Conservation (phyloP, 1,284 basidiomycete genomes). For the Ceratobasidium sp. region DNA sequence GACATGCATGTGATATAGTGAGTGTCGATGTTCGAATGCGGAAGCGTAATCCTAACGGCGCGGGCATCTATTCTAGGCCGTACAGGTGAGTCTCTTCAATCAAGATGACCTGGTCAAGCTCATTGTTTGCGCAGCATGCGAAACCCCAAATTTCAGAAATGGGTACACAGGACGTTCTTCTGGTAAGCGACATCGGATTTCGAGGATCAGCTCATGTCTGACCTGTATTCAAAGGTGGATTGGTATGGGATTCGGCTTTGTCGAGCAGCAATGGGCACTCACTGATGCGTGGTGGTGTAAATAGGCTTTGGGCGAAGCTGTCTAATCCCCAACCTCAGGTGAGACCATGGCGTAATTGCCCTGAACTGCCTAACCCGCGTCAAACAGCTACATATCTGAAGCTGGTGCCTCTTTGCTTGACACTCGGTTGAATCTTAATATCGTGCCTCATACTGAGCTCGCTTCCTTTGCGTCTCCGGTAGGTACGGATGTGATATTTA, state of each 20-base stretch:
- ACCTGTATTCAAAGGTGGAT: slow-evolving; percentile 49
- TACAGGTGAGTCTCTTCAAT: slow-evolving; percentile 36
- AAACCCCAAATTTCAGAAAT: slow-evolving; percentile 78
- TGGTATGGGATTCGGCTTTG: slow-evolving; percentile 1
- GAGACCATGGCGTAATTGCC: slow-evolving; percentile 28
- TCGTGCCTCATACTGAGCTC: slow-evolving; percentile 86
- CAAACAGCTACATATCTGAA: slow-evolving; percentile 66
- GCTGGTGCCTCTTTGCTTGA: slow-evolving; percentile 89
- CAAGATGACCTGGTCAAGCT: not conserved
- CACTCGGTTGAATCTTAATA: slow-evolving; percentile 71
- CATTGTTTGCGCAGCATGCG: slow-evolving; percentile 37
- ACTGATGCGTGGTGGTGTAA: not conserved
- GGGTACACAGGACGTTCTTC: slow-evolving; percentile 80
- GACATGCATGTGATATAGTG: not conserved
- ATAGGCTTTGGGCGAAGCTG: slow-evolving; percentile 75
- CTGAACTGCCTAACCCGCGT: not conserved
- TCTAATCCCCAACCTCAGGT: slow-evolving; percentile 86
- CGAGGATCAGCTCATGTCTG: slow-evolving; percentile 48
- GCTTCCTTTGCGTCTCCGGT: slow-evolving; percentile 82
- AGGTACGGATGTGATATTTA: slow-evolving; percentile 44
- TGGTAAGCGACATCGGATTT: slow-evolving; percentile 57
- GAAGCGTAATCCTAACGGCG: slow-evolving; percentile 6
- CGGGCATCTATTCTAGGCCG: slow-evolving; percentile 17
- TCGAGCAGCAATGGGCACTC: not conserved
- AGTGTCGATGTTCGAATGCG: not conserved